Base-by-base conservation (phyloP, 768 basidiomycete species). In the Phallus indusiatus region DNA sequence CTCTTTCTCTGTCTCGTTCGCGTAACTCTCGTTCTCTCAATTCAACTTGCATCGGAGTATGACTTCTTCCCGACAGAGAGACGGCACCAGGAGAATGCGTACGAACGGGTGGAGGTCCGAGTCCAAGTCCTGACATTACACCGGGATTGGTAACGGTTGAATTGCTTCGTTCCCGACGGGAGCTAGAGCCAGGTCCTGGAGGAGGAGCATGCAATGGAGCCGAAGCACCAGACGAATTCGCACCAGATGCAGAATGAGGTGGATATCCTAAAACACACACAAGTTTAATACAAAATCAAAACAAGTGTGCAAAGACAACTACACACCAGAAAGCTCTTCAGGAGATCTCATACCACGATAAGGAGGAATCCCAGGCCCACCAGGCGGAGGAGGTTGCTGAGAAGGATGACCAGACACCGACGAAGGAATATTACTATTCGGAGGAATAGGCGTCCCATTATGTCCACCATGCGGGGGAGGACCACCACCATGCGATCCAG, bases 401-500 rank as follows among this genome's bases (percentile, higher is more conserved):
- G 28, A 7, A 28, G 28, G 28, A 28, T 28, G 28, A 3, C 4
- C 42, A 42, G 14, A 4, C 12, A 4, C 42, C 14, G 42, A n/a
- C 2, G 62, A 46, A 2, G 59, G 42, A 20, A 21, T 51, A 24
- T 22, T 33, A 35, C 42, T 55, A n/a, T 63, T 12, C 49, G 60
- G 34, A 47, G 61, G 36, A 46, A 53, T 34, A 50, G 62, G 36
- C 60, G 62, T 18, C 51, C 62, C 48, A 17, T 42, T 42, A 42
- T 42, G 42, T 10, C 50, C 50, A 51, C 10, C 5, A n/a, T 2
- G 47, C 6, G 47, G 3, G 6, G 2, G 47, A n/a, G 47, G 3
- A 21, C 4, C n/a, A n/a, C 9, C n/a, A 21, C 4, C n/a, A n/a
- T 48, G 47, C 21, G n/a, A 21, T 22, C 50, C 21, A 34, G 11